These are phyloP conservation scores for Sparassis latifolia DNA, from an alignment of 1,284 basidiomycete genomes.

Conservation along the genomic window DNA sequence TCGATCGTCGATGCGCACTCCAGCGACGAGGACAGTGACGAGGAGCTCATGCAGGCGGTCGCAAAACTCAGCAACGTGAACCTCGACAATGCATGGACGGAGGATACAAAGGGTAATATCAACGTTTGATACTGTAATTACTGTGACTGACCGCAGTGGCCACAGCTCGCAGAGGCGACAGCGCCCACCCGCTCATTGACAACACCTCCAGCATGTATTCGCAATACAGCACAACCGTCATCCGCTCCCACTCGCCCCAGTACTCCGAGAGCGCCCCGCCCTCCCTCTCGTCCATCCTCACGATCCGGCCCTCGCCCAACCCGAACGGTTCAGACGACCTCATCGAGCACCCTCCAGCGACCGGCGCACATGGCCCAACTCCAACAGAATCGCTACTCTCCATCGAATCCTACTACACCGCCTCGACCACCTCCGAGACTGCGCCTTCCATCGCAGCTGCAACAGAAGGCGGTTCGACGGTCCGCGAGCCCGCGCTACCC, in stretches of 20 bases:
- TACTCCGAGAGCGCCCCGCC: constrained; percentile 39
- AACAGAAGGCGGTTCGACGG: constrained; percentile 67
- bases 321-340: constrained; percentile 32
- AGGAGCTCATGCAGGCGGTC: constrained; percentile 68
- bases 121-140: too few species aligned
- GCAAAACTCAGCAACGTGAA: constrained; percentile 45
- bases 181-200: constrained; percentile 53
- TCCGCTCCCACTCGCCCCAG: constrained; percentile 40
- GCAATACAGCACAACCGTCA: constrained; percentile 64
- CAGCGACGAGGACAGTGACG: constrained; percentile 51
- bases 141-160: too few species aligned
- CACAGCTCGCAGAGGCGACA: constrained; percentile 32
- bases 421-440: constrained; percentile 37
- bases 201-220: constrained; percentile 39
- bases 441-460: constrained; percentile 55
- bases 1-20: constrained; percentile 22
- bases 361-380: constrained; percentile 20
- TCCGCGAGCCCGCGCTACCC: constrained; percentile 40
- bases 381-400: constrained; percentile 45
- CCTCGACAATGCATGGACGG: constrained; percentile 44
- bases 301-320: constrained; percentile 52
- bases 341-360: constrained; percentile 14
- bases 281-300: constrained; percentile 67
- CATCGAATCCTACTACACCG: constrained; percentile 66
- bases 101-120: constrained; percentile 30